Conservation (phyloP, 2,329 filamentous ascomycete species). For the Cladosporium halotolerans region DNA sequence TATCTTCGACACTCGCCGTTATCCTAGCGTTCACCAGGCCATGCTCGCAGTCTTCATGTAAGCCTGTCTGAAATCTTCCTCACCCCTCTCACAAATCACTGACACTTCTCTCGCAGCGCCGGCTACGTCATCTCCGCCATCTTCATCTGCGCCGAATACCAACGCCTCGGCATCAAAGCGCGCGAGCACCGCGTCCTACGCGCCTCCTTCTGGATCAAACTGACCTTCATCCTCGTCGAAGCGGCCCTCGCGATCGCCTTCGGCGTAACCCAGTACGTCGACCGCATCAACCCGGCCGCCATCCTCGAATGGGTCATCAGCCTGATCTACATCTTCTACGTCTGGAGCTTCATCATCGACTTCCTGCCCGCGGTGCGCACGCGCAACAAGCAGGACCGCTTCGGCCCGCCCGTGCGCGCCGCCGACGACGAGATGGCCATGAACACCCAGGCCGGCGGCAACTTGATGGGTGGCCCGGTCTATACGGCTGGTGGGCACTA, state of each 20-base stretch:
- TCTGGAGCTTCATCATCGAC: conserved; percentile 75
- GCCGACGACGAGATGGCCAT: conserved; percentile 26
- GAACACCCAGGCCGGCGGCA: conserved; percentile 23
- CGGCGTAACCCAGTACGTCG: conserved; percentile 44
- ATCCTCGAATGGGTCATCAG: conserved; percentile 75
- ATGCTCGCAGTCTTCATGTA: conserved; percentile 77
- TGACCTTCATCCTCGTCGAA: conserved; percentile 76
- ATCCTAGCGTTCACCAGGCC: conserved; percentile 62
- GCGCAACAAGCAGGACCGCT: conserved; percentile 37
- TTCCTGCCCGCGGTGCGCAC: conserved; percentile 70
- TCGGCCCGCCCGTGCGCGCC: conserved; percentile 32
- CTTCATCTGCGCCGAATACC: conserved; percentile 86
- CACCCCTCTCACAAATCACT: too few species aligned
- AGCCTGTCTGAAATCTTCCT: too few species aligned
- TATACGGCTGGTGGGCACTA: conserved; percentile 23
- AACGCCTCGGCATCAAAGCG: conserved; percentile 74
- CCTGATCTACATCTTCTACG: conserved; percentile 81
- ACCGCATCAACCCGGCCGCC: conserved; percentile 61
- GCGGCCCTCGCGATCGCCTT: conserved; percentile 69
- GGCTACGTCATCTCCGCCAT: conserved; percentile 82
- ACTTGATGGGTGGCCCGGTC: conserved; percentile 27
- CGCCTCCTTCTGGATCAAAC: conserved; percentile 80
- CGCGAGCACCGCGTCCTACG: conserved; percentile 68
- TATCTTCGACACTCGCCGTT: conserved; percentile 74
- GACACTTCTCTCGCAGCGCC: too few species aligned